Conservation (phyloP, 116 monocot genomes). For the Zostera marina region DNA sequence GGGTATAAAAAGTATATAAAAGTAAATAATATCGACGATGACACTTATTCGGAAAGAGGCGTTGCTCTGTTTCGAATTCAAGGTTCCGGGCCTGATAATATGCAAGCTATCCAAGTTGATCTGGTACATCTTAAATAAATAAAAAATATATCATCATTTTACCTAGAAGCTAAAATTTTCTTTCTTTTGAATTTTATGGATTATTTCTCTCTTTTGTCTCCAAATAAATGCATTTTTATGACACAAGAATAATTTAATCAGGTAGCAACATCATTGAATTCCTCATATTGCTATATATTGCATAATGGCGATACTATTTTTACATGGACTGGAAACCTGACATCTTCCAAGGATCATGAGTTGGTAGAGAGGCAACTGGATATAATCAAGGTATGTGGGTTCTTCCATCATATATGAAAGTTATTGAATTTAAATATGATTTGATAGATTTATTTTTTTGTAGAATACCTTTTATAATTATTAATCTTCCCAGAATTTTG, state of each 20-base stretch:
- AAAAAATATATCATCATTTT: background rate
- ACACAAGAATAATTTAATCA: slow-evolving; percentile 9
- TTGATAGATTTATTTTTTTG: background rate
- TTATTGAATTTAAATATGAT: background rate
- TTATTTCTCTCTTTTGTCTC: background rate
- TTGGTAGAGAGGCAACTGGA: slow-evolving; percentile 76
- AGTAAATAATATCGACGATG: slow-evolving; percentile 38
- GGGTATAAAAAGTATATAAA: slow-evolving; percentile 66
- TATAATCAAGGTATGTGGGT: slow-evolving; percentile 60
- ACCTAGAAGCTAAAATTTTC: background rate
- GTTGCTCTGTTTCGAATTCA: slow-evolving; percentile 80
- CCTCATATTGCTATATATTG: slow-evolving; percentile 89
- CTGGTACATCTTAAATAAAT: slow-evolving; percentile 31
- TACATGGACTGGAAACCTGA: slow-evolving; percentile 75
- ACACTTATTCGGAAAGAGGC: slow-evolving; percentile 57
- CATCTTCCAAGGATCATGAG: slow-evolving; percentile 53
- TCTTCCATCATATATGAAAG: background rate
- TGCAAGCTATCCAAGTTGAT: slow-evolving; percentile 97
- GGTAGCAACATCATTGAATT: slow-evolving; percentile 79
- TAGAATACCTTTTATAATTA: background rate
- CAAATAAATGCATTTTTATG: background rate
- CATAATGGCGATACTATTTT: slow-evolving; percentile 62
- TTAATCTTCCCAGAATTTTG: background rate
- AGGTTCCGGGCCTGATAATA: slow-evolving; percentile 79
- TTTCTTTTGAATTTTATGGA: background rate